Evolutionary conservation across 2,329 filamentous ascomycete species (phyloP).

Genomic region (Phaeophleospora eucalypticola): DNA sequence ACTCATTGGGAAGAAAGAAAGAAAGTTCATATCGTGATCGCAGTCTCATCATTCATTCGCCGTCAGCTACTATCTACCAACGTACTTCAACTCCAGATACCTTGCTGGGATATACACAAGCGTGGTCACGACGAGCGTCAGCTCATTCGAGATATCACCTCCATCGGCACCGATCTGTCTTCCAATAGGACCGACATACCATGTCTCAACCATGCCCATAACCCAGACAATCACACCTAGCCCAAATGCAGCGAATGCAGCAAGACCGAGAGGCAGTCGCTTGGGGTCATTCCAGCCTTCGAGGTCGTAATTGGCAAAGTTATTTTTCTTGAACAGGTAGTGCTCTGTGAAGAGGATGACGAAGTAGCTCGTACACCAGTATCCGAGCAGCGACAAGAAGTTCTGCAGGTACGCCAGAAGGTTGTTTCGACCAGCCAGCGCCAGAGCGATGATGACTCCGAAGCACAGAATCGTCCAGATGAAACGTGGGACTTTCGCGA

Average conservation of each 20-base stretch:
- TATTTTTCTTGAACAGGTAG: constrained; percentile 40
- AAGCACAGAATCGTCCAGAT: constrained; percentile 46
- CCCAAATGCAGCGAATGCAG: constrained; percentile 37
- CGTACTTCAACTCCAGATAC: constrained; percentile 47
- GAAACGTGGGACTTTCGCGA: constrained; percentile 50
- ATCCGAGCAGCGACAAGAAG: constrained; percentile 45
- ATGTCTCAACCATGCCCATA: constrained; percentile 50
- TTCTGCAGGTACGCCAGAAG: constrained; percentile 43
- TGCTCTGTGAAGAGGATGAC: constrained; percentile 46
- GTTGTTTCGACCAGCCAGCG: constrained; percentile 41
- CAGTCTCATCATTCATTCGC: constrained; percentile 2
- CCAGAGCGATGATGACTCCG: constrained; percentile 41
- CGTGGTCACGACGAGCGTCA: constrained; percentile 49
- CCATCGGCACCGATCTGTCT: constrained; percentile 53
- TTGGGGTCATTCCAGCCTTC: constrained; percentile 44
- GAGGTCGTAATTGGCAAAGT: constrained; percentile 42
- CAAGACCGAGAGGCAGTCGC: constrained; percentile 42
- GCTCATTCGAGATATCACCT: constrained; percentile 54
- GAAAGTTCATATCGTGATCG: neutral
- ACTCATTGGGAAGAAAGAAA: neutral
- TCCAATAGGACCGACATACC: constrained; percentile 53
- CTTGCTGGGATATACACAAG: constrained; percentile 47
- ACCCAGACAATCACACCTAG: constrained; percentile 45
- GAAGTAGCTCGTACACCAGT: constrained; percentile 46
- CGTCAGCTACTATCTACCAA: constrained; percentile 34